phyloP scores from a whole-genome alignment of 805 yeast genomes.

The Wickerhamomyces rabaulensis region DNA sequence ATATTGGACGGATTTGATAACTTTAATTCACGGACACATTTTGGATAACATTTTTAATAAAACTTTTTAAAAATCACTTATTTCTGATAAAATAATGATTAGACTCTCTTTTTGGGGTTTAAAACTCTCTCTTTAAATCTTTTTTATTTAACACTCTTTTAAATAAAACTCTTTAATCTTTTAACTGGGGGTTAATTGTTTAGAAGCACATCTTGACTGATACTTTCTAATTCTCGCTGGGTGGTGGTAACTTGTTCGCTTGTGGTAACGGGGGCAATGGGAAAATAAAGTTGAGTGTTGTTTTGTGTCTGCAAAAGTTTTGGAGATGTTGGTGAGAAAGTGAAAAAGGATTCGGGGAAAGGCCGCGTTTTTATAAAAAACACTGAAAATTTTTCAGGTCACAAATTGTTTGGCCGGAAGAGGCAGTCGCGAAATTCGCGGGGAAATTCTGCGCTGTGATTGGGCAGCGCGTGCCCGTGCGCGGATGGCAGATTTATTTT shows the following conservation, averaged over 20 bases:
- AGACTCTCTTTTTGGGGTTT: constrained; percentile 7
- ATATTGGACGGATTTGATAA: constrained; percentile 19
- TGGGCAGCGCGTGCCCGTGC: not conserved
- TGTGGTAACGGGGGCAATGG: not conserved
- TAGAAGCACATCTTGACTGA: constrained; percentile 22
- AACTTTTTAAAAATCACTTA: not conserved
- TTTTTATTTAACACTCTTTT: constrained; percentile 7
- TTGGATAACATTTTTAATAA: constrained; percentile 6
- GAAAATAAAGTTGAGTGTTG: not conserved
- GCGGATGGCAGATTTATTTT: too few relatives aligned
- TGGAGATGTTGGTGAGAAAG: too few relatives aligned
- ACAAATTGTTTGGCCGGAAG: too few relatives aligned
- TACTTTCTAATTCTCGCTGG: not conserved
- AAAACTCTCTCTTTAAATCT: constrained; percentile 5
- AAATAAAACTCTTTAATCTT: constrained; percentile 1
- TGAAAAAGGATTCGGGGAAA: not conserved
- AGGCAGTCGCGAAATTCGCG: not conserved
- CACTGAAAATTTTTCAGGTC: not conserved
- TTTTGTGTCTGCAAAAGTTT: not conserved
- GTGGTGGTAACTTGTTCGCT: not conserved
- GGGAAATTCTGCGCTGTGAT: not conserved
- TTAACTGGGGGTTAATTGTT: constrained; percentile 14
- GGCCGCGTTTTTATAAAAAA: not conserved
- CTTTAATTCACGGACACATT: constrained; percentile 22
- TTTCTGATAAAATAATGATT: constrained; percentile 9